phyloP scores from a whole-genome alignment of 129 eudicot species.

The Tanacetum coccineum region DNA sequence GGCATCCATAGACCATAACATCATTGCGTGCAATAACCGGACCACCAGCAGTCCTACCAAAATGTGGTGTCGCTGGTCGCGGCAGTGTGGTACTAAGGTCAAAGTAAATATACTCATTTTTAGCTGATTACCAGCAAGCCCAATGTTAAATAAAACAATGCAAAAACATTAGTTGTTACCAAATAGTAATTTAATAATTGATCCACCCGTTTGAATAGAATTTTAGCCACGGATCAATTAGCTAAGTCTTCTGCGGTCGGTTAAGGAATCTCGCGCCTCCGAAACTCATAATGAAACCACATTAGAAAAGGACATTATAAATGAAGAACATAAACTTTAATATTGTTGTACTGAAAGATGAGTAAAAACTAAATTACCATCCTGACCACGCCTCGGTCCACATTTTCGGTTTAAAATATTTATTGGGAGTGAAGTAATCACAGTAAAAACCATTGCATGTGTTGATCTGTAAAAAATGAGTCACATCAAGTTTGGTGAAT shows the following conservation, averaged over 20 bases:
- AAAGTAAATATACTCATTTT: background rate
- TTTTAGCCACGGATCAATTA: constrained; percentile 73
- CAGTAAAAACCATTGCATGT: constrained; percentile 99
- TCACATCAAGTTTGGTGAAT: constrained; percentile 17
- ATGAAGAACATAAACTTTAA: background rate
- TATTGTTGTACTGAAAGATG: background rate
- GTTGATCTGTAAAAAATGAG: constrained; percentile 60
- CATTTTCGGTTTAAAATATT: constrained; percentile 83
- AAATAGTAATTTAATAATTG: constrained; percentile 85
- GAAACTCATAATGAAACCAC: constrained; percentile 89
- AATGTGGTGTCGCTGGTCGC: too few relatives aligned
- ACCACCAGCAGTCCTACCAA: constrained; percentile 97
- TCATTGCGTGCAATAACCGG: constrained; percentile 99
- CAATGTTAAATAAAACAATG: background rate
- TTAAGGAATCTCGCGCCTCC: constrained; percentile 94
- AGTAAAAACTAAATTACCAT: constrained; percentile 47
- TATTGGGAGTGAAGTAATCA: constrained; percentile 93
- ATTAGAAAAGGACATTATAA: background rate
- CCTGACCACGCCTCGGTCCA: constrained; percentile 99
- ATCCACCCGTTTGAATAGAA: constrained; percentile 95
- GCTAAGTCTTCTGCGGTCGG: constrained; percentile 99
- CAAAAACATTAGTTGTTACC: constrained; percentile 42
- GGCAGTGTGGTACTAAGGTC: too few relatives aligned
- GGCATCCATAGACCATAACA: constrained; percentile 98
- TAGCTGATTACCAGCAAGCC: background rate